Evolutionary conservation across 2,329 filamentous ascomycete genomes (phyloP), one percentile per base, ranked within the genome.

Genomic region (Didymella sp.): DNA sequence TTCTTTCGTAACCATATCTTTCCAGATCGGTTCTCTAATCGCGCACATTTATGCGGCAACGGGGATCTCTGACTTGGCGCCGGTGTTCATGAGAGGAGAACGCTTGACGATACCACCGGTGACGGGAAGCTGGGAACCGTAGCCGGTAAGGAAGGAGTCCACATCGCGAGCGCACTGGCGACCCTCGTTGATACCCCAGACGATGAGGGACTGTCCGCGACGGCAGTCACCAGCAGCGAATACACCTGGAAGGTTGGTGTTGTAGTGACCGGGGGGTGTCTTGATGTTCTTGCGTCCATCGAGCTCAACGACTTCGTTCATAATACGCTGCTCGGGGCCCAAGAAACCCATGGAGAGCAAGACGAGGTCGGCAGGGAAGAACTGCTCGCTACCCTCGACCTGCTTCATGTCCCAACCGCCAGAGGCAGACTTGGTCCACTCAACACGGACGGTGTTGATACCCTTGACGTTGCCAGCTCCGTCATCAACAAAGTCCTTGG

Each of bases 341-440:
- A 97, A 80, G 89, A 98, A 98, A 74, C 94, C 94, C 94, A 98
- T 97, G 48, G 94, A 96, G 45, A 98, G 83, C 41, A 97, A 86
- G 41, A 98, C 93, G 37, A 98, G 86, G 73, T 98, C 94, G 25
- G 94, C 94, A 33, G 92, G 92, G 89, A 97, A 97, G 84, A 96
- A 96, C 75, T 97, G 88, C 81, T 96, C 90, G 60, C 90, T 94
- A 33, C 91, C 92, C 66, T 96, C 93, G 28, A 96, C 84, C 77
- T 96, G 94, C 85, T 96, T 96, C 92, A 98, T 97, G 79, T 97
- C 94, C 94, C 94, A 98, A 41, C 93, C 93, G 64, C 93, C 93
- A 60, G 86, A 88, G 25, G 91, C 84, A 51, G 88, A 91, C 83
- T 93, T 95, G 68, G 92, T 95, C 94, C 94, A 98, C 77, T 97